These are phyloP conservation scores for Fomitopsis betulina DNA, from an alignment of 1,284 basidiomycete genomes.

Conservation along the genomic window DNA sequence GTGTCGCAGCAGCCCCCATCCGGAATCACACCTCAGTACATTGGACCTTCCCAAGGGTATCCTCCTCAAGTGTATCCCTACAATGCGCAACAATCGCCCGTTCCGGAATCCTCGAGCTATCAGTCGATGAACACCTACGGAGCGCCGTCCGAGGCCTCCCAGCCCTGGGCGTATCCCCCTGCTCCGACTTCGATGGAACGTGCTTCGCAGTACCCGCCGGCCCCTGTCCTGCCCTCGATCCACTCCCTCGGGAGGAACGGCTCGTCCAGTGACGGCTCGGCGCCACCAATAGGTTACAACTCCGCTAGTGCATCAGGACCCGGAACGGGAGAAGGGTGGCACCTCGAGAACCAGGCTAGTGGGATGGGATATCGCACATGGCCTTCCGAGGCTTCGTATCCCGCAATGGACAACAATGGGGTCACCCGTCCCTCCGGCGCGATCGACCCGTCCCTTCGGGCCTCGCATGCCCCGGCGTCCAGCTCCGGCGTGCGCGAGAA, in stretches of 20 bases:
- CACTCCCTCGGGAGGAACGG: constrained; percentile 16
- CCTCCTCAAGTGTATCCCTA: constrained; percentile 39
- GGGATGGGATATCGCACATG: constrained; percentile 33
- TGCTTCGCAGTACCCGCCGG: constrained; percentile 45
- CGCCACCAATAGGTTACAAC: constrained; percentile 20
- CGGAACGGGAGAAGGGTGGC: constrained; percentile 22
- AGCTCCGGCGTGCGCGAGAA: constrained; percentile 23
- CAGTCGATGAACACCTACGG: constrained; percentile 23
- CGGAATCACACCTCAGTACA: constrained; percentile 30
- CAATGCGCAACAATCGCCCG: constrained; percentile 25
- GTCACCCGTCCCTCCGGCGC: constrained; percentile 17
- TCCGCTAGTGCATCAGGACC: constrained; percentile 17
- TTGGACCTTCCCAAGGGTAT: constrained; percentile 37
- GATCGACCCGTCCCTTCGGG: constrained; percentile 30
- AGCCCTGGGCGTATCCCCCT: constrained; percentile 52
- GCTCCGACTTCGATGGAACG: constrained; percentile 41
- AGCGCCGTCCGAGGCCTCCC: constrained; percentile 22
- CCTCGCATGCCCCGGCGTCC: constrained; percentile 19
- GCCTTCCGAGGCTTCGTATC: constrained; percentile 33
- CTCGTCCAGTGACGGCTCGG: constrained; percentile 17
- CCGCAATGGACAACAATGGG: constrained; percentile 23
- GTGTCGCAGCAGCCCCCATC: constrained; percentile 21
- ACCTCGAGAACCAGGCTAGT: constrained; percentile 24
- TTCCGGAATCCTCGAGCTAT: constrained; percentile 31
- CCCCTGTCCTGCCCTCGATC: constrained; percentile 31